Evolutionary conservation across 306 rosid species (phyloP).

Genomic region (Begonia masoniana): DNA sequence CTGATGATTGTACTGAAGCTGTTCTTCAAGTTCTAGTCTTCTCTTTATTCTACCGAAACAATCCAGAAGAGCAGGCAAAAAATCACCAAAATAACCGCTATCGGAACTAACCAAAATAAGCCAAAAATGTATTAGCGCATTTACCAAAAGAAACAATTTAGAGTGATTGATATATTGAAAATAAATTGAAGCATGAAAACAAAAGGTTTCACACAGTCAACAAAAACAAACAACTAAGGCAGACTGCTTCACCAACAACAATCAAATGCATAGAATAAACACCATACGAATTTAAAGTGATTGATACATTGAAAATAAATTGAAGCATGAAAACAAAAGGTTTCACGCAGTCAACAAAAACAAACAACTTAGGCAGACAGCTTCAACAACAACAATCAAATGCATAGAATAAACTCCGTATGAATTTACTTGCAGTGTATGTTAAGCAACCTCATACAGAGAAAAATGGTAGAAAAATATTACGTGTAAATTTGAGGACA

Average conservation of each 20-base stretch:
- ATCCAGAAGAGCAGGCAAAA: no score
- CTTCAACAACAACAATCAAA: no score
- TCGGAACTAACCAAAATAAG: constrained; percentile 52
- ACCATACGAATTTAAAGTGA: neutral
- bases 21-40: no score
- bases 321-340: neutral
- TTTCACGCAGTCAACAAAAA: neutral
- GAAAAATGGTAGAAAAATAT: no score
- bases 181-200: neutral
- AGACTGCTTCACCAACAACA: no score
- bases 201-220: neutral
- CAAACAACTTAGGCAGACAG: no score
- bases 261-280: no score
- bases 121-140: constrained; percentile 2
- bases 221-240: neutral
- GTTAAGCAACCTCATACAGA: no score
- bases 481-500: no score
- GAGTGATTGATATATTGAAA: neutral
- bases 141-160: neutral
- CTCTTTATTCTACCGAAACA: no score
- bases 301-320: neutral
- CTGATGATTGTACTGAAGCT: no score
- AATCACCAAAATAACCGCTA: constrained; percentile 44
- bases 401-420: neutral
- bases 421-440: no score